Percentiles rank a stretch among this genome's conserved stretches.
phyloP scores from a whole-genome alignment of 257 asterid genomes.

The Salvia rosmarinus region DNA sequence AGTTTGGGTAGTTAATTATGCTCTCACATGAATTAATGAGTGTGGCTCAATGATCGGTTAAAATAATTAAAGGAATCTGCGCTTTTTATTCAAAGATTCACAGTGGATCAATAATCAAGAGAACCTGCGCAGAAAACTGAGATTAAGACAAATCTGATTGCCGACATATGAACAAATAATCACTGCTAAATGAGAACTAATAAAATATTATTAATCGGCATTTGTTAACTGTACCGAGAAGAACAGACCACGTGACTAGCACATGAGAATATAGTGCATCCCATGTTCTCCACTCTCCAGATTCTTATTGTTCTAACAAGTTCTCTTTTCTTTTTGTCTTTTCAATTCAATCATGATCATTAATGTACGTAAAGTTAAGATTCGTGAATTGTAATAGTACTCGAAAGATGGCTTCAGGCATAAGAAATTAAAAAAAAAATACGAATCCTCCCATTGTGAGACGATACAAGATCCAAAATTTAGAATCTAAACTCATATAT shows the following conservation, averaged over 20 bases:
- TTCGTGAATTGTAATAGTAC: neutral
- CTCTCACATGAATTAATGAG: too few relatives aligned
- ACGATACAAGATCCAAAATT: too few relatives aligned
- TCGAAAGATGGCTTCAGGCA: neutral
- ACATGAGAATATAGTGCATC: conserved; percentile 27
- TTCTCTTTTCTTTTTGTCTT: neutral
- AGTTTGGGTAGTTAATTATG: too few relatives aligned
- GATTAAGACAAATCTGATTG: conserved; percentile 12
- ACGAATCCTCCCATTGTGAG: too few relatives aligned
- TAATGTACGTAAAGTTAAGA: neutral
- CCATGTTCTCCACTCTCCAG: conserved; percentile 18
- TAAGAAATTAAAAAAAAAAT: too few relatives aligned
- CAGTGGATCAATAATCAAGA: neutral
- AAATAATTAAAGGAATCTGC: neutral
- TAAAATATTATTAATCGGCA: neutral
- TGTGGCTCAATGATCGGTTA: too few relatives aligned
- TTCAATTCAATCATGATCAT: neutral
- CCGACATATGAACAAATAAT: conserved; percentile 22
- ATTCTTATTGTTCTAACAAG: neutral
- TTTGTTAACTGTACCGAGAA: neutral
- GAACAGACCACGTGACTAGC: conserved; percentile 19
- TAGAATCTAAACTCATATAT: too few relatives aligned
- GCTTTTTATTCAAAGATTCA: neutral
- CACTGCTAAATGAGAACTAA: neutral
- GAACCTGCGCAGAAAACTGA: neutral